Base-by-base conservation (phyloP, 495 filamentous ascomycete species). In the Bacidia gigantensis region DNA sequence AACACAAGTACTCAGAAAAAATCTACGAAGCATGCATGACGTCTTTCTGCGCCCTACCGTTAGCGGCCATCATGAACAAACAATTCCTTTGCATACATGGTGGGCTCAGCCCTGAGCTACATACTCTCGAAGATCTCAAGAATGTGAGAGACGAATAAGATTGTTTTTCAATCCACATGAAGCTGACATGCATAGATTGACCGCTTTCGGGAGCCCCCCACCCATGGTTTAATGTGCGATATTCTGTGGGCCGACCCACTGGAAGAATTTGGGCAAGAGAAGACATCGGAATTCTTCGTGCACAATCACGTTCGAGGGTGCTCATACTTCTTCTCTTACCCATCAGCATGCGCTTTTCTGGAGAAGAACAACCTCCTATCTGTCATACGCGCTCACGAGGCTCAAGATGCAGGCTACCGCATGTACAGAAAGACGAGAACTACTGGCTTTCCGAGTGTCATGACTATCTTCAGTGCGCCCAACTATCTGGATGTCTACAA, bases 401-500 rank as follows among this genome's bases (percentile, higher is more conserved):
- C 92, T 14, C 92, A 98, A 72, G 92, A 98, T 69, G 92, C 92
- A 46, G 92, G 92, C 18, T 98, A 98, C 65, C 81, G 92, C 59
- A 98, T 98, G 92, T 98, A 98, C 68, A 78, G 92, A 51, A 98
- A 98, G 76, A 98, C 92, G 1, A 80, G 89, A 26, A 96, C 93
- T 0, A 98, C 92, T 12, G 92, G 92, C 1, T 98, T 98, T 73
- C 92, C 92, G 10, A 95, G 89, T 68, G 92, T 98, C 51, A 98
- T 98, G 92, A 98, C 92, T 41, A 98, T 98, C 64, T 98, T 98
- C 76, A 96, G 90, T 46, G 92, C 92, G 2, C 92, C 92, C 21
- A 98, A 98, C 64, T 97, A 98, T 64, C 76, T 98, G 56, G 92
- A 98, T 64, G 89, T 98, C n/a, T 98, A 98, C 72, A 98, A 98